Evolutionary conservation across 2,329 filamentous ascomycete species (phyloP).

Genomic region (Aspergillus sp.): DNA sequence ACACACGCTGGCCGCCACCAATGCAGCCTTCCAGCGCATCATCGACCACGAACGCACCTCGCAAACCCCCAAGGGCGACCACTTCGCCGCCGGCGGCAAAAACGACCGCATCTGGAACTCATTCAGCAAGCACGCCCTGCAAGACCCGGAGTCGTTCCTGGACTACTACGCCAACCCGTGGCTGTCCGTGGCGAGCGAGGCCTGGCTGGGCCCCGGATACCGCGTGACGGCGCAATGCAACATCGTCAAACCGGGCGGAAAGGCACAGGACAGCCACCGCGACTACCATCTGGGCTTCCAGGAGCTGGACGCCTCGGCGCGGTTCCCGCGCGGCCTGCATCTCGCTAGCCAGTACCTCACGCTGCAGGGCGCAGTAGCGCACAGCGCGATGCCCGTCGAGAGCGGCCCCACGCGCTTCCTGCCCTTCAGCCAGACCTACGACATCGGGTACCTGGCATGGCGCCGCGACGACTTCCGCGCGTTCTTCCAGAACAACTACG

Average conservation of each 20-base stretch:
- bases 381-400: constrained; percentile 51
- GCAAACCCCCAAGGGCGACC: constrained; percentile 44
- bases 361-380: constrained; percentile 56
- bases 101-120: constrained; percentile 61
- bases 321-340: constrained; percentile 48
- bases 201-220: constrained; percentile 55
- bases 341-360: constrained; percentile 50
- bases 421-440: constrained; percentile 52
- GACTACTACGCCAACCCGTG: constrained; percentile 55
- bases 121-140: constrained; percentile 52
- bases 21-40: constrained; percentile 42
- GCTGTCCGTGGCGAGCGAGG: constrained; percentile 44
- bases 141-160: constrained; percentile 46
- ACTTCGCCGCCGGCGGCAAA: constrained; percentile 49
- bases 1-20: constrained; percentile 39
- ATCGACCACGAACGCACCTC: constrained; percentile 39
- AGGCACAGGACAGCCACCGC: constrained; percentile 50
- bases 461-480: constrained; percentile 45
- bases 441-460: constrained; percentile 52
- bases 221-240: constrained; percentile 56
- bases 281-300: constrained; percentile 61
- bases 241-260: constrained; percentile 51
- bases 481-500: constrained; percentile 47
- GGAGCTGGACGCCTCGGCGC: constrained; percentile 38
- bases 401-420: constrained; percentile 54